Percentiles rank a stretch among this genome's conserved stretches.
These are phyloP conservation scores for Afroboletus lepidellus DNA, from an alignment of 1,284 basidiomycete species.

Conservation along the genomic window DNA sequence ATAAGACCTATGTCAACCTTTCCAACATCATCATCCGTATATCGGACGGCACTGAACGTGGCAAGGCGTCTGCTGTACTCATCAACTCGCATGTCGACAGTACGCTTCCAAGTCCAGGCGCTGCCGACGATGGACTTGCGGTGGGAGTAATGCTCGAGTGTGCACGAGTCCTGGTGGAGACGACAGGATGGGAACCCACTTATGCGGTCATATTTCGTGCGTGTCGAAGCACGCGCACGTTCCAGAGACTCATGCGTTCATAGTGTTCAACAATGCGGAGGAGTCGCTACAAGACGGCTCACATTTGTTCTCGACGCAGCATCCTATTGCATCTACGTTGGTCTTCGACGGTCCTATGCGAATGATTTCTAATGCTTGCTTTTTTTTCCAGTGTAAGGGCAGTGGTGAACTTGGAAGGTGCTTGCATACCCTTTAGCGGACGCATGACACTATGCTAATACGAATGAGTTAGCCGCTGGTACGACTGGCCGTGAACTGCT, in stretches of 20 bases:
- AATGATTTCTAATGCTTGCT: neutral
- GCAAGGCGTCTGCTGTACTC: constrained; percentile 81
- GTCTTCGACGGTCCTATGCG: constrained; percentile 24
- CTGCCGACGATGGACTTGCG: constrained; percentile 85
- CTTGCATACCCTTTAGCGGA: neutral
- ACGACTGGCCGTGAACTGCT: constrained; percentile 86
- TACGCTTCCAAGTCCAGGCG: constrained; percentile 78
- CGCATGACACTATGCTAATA: constrained; percentile 5
- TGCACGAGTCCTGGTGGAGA: constrained; percentile 77
- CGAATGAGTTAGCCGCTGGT: constrained; percentile 66
- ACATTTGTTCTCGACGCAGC: constrained; percentile 89
- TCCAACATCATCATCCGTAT: constrained; percentile 89
- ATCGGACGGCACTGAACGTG: constrained; percentile 72
- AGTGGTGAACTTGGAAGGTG: constrained; percentile 90
- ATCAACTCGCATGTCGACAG: constrained; percentile 91
- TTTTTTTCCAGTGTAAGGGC: constrained; percentile 66
- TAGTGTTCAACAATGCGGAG: constrained; percentile 96
- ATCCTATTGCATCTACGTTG: constrained; percentile 69
- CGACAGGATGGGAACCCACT: constrained; percentile 69
- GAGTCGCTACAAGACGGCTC: constrained; percentile 94
- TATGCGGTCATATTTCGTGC: constrained; percentile 85
- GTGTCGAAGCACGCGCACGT: constrained; percentile 25
- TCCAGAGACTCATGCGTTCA: neutral
- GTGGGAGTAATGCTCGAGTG: constrained; percentile 93
- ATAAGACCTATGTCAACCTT: constrained; percentile 89